Percentiles rank a stretch among this genome's conserved stretches.
These are phyloP conservation scores for Hymenoscyphus repandus DNA, from an alignment of 2,329 filamentous ascomycete genomes.

Conservation along the genomic window DNA sequence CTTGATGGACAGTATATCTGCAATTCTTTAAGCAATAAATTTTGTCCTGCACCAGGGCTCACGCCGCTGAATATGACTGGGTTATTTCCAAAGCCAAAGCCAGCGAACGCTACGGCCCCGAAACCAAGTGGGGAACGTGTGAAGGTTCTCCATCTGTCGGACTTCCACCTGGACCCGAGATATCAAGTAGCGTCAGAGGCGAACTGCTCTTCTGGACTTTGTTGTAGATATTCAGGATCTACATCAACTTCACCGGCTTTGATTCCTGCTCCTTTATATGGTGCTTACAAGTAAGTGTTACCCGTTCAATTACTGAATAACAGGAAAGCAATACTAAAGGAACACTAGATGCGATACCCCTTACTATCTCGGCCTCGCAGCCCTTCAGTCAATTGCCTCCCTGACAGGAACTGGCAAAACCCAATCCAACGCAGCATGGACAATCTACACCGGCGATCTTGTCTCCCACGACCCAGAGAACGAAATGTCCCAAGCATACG, in stretches of 20 bases:
- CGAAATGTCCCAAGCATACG: conserved; percentile 46
- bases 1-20: conserved; percentile 54
- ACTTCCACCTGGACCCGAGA: conserved; percentile 50
- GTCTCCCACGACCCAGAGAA: conserved; percentile 49
- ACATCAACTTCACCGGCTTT: conserved; percentile 32
- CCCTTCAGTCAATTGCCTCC: conserved; percentile 46
- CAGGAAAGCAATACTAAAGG: background rate
- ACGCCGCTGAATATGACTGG: conserved; percentile 38
- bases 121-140: conserved; percentile 46
- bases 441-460: conserved; percentile 52
- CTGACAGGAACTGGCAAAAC: conserved; percentile 47
- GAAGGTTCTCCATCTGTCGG: conserved; percentile 51
- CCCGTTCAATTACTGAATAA: too few relatives aligned
- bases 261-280: conserved; percentile 48
- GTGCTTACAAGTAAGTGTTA: conserved; percentile 39
- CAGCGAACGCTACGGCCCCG: conserved; percentile 38
- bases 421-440: conserved; percentile 42
- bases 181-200: conserved; percentile 48
- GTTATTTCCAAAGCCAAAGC: conserved; percentile 51
- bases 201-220: conserved; percentile 46
- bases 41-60: conserved; percentile 43
- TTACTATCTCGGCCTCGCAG: conserved; percentile 51
- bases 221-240: conserved; percentile 42
- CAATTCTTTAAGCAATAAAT: conserved; percentile 41
- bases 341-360: conserved; percentile 46